Evolutionary conservation across 352 stramenopile genomes (phyloP).

Genomic region (Pythium graminicola): DNA sequence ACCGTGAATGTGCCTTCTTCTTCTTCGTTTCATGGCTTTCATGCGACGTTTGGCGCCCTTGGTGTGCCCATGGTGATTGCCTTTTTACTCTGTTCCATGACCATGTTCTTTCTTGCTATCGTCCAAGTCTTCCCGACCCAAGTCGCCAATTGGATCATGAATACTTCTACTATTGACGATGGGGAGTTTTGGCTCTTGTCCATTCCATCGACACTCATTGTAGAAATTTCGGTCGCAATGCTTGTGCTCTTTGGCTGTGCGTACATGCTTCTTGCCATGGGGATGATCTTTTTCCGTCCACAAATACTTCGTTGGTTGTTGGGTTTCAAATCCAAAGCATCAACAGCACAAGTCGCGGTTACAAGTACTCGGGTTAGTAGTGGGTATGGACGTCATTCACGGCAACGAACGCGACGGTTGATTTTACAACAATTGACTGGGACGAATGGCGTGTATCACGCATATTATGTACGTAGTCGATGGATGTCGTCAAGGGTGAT

Average conservation of each 20-base stretch:
- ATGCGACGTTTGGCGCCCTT: slow-evolving; percentile 9
- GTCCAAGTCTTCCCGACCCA: slow-evolving; percentile 19
- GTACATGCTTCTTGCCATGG: slow-evolving; percentile 12
- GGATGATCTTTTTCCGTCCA: slow-evolving; percentile 17
- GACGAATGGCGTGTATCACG: slow-evolving; percentile 11
- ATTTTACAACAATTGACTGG: slow-evolving; percentile 5
- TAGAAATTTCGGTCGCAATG: slow-evolving; percentile 1
- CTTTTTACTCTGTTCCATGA: slow-evolving; percentile 7
- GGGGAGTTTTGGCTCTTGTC: slow-evolving; percentile 22
- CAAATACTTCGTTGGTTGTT: not conserved
- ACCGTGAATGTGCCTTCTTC: too few relatives aligned
- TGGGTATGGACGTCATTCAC: too few relatives aligned
- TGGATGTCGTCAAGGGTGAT: not conserved
- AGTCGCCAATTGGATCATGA: slow-evolving; percentile 23
- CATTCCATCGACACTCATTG: not conserved
- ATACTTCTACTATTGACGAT: slow-evolving; percentile 13
- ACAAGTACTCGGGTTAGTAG: too few relatives aligned
- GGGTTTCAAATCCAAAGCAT: too few relatives aligned
- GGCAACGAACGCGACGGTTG: not conserved
- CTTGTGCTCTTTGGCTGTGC: slow-evolving; percentile 3
- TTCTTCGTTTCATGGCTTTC: not conserved
- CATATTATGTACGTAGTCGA: slow-evolving; percentile 13
- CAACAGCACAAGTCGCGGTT: not conserved
- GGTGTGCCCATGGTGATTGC: slow-evolving; percentile 11
- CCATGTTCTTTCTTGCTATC: slow-evolving; percentile 6